Evolutionary conservation across 192 early-diverging fungal species (phyloP), one percentile per base, ranked within the genome.

Genomic region (Entomortierella lignicola): DNA sequence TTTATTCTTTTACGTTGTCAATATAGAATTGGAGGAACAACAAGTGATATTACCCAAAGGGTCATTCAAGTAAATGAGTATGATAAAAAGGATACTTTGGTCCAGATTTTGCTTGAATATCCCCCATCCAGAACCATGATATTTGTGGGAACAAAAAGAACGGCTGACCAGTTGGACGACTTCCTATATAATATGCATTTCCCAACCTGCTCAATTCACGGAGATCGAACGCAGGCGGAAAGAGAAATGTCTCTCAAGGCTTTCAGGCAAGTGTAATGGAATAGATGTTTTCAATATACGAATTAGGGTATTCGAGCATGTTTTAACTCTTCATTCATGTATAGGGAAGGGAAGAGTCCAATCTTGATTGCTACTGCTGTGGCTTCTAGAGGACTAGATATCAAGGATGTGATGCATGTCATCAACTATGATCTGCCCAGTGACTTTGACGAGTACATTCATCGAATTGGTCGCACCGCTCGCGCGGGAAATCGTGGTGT

Each of bases 281-380:
- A 51, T 17, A 29, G 6, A 4, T 50, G 21, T 50, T 21, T 15
- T 23, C 15, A 4, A 26, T 4, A 47, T 20, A 47, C n/a, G n/a
- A n/a, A n/a, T n/a, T n/a, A n/a, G n/a, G n/a, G 3, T 15, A 47
- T 20, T 4, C 44, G 5, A 47, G 17, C 44, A 47, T 47, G 12
- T 47, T 47, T 10, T 37, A 10, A 37, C 34, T 4, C 34, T 4
- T 23, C 26, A 4, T 54, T 29, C 6, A 26, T 17, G 4, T 42
- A 64, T 63, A 77, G 83, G 52, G 54, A 55, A 27, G 87, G 87
- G 10, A 83, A 65, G 44, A 81, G 82, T 13, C 87, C 87, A 4
- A 85, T 96, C 55, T 77, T 96, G 48, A 93, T 96, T n/a, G 95
- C 94, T n/a, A 96, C 95, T 21, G 93, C 92, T 42, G 93, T 96